Percentiles rank a stretch among this genome's conserved stretches.
Conservation (phyloP, 257 asterid species). For the Gynochthodes officinalis region DNA sequence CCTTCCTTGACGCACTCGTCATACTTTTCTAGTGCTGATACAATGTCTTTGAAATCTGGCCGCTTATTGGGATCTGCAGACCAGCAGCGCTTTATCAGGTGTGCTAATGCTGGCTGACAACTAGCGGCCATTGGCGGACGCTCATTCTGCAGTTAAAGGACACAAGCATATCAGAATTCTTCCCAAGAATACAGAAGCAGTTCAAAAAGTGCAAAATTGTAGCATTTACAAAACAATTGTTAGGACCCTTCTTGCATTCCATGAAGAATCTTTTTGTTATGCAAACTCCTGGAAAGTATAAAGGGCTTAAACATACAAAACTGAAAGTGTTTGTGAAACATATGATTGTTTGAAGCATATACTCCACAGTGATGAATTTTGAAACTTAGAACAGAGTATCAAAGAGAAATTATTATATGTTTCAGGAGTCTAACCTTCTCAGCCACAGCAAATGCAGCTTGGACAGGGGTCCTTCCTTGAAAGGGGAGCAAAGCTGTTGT, state of each 20-base stretch:
- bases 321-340: no score
- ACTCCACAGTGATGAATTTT: no score
- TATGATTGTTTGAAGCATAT: no score
- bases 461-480: slow-evolving; percentile 62
- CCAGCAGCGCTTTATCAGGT: slow-evolving; percentile 90
- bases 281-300: background rate
- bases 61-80: slow-evolving; percentile 75
- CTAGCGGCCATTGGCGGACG: slow-evolving; percentile 89
- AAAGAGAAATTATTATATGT: background rate
- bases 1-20: slow-evolving; percentile 86
- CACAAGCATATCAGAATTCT: background rate
- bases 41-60: slow-evolving; percentile 77
- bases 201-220: background rate
- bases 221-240: background rate
- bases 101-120: slow-evolving; percentile 81
- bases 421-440: slow-evolving; percentile 43
- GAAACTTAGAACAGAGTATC: no score
- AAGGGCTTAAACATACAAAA: no score
- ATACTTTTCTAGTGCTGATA: slow-evolving; percentile 62
- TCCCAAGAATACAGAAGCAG: no score
- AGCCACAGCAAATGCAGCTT: slow-evolving; percentile 67
- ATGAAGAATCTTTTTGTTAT: no score
- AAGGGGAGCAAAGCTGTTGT: slow-evolving; percentile 61
- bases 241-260: background rate
- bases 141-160: slow-evolving; percentile 55